phyloP scores from a whole-genome alignment of 139 green algal genomes.

The Closterium sp. region DNA sequence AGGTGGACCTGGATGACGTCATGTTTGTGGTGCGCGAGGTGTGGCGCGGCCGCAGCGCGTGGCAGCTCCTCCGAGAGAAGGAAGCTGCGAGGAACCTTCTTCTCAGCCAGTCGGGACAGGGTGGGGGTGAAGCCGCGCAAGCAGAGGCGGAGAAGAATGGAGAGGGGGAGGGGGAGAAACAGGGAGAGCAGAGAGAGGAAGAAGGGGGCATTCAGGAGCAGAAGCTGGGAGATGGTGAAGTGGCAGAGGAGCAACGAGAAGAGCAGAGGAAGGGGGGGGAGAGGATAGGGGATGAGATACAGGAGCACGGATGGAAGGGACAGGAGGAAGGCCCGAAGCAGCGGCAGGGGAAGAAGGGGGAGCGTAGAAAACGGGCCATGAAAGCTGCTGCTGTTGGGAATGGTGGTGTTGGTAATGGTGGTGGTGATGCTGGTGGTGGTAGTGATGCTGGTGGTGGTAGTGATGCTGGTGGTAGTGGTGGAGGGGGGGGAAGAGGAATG shows the following conservation, averaged over 20 bases:
- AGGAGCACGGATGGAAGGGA: not conserved
- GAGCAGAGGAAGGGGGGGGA: not conserved
- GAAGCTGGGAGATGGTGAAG: too few relatives aligned
- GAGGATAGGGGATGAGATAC: not conserved
- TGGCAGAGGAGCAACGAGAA: not conserved
- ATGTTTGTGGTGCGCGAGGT: slow-evolving; percentile 54
- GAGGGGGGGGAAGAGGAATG: not conserved
- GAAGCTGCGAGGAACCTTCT: not conserved
- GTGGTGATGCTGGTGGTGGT: not conserved
- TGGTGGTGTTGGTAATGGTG: not conserved
- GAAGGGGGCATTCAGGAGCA: too few relatives aligned
- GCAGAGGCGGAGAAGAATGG: not conserved
- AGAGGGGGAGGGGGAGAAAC: not conserved
- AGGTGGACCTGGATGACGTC: slow-evolving; percentile 56
- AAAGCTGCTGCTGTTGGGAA: not conserved
- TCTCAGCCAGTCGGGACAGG: not conserved
- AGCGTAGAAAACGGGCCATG: not conserved
- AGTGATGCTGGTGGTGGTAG: not conserved
- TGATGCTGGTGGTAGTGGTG: not conserved
- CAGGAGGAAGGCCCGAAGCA: not conserved
- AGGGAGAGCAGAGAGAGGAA: not conserved
- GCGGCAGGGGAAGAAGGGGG: not conserved
- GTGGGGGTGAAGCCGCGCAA: not conserved
- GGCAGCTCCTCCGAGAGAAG: slow-evolving; percentile 18
- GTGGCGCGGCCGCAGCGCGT: slow-evolving; percentile 53